Conservation (phyloP, 257 asterid species). For the Solanum infundibuliforme region DNA sequence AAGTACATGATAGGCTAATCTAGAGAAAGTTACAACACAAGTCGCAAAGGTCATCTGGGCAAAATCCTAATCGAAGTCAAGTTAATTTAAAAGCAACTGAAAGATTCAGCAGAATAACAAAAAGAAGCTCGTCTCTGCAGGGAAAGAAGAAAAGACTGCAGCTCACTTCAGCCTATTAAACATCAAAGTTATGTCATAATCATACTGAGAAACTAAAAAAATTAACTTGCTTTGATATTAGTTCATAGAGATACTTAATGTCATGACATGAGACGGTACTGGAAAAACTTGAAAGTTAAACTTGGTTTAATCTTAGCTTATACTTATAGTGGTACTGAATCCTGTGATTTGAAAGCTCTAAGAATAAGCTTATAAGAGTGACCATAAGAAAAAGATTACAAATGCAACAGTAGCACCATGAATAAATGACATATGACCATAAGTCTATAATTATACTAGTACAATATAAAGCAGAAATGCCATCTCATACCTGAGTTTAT, state of each 20-base stretch:
- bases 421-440: not conserved
- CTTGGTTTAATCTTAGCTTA: not conserved
- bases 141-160: not conserved
- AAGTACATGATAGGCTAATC: not conserved
- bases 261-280: not conserved
- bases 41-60: not conserved
- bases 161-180: not conserved
- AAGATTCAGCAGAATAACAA: not conserved
- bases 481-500: slow-evolving; percentile 13
- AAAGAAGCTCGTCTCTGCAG: not conserved
- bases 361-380: not conserved
- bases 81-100: not conserved
- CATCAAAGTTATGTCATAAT: not conserved
- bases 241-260: not conserved
- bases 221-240: not conserved
- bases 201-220: not conserved
- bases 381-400: not conserved
- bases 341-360: not conserved
- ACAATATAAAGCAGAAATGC: not conserved
- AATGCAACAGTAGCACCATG: not conserved
- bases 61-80: not conserved
- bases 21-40: not conserved
- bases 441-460: not conserved
- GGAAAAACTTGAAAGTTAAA: not conserved
- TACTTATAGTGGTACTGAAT: not conserved